Evolutionary conservation across 306 rosid species (phyloP), one percentile per base, ranked within the genome.

Genomic region (Vigna angularis): DNA sequence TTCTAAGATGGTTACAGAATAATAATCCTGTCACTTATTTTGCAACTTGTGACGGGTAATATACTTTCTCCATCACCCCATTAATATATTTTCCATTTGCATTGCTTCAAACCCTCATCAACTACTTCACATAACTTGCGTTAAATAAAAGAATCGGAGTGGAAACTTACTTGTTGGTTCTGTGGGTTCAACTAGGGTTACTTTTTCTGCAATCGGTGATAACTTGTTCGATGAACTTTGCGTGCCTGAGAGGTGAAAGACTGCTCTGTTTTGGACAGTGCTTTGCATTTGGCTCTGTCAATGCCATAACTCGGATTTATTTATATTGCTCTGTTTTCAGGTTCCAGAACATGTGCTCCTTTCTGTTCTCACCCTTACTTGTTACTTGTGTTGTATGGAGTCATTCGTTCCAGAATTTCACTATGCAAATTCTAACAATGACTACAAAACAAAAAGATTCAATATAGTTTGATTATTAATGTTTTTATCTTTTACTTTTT

Each of bases 1-100:
- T 75, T 77, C 79, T 42, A 58, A 72, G 76, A 36, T 75, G 3
- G 17, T 56, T 12, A 15, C 13, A 45, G 74, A 62, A 80, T 85
- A 73, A 75, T 58, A 68, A 56, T 62, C 42, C 78, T 62, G 64
- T 76, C 76, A 22, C 83, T 70, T 73, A 61, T 70, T 70, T 62
- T 34, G 74, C 89, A 81, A 87, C 86, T 86, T 87, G 88, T 36
- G 67, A 11, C 50, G 13, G 17, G 79, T 76, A 71, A 83, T 88
- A 72, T 82, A 51, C 81, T 17, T 18, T 71, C n/a, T 63, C 51
- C 52, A 44, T 75, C 14, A 59, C 15, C 15, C 85, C 75, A 68
- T 56, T 13, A 75, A 73, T 80, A 32, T 49, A 55, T 45, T 71
- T 32, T 11, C 9, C 17, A 53, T 20, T 61, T 66, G 36, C 53